phyloP scores from a whole-genome alignment of 768 basidiomycete genomes.

The Infundibulicybe gibba region DNA sequence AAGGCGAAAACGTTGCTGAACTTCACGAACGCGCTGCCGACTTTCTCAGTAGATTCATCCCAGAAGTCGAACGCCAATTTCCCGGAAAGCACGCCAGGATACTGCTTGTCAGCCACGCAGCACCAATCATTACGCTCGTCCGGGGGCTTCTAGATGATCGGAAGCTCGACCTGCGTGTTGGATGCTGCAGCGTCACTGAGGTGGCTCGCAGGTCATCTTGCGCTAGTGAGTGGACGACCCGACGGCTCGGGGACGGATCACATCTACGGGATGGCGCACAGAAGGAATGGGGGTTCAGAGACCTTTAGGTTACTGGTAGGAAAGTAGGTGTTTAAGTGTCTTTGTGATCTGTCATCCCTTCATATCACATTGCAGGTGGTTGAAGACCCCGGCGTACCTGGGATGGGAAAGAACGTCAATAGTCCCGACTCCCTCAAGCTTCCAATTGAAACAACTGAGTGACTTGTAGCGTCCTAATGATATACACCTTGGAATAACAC shows the following conservation, averaged over 20 bases:
- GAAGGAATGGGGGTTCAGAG: slow-evolving; percentile 82
- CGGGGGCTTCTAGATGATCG: slow-evolving; percentile 54
- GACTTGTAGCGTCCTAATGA: too few relatives aligned
- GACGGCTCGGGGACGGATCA: slow-evolving; percentile 47
- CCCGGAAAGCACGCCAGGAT: slow-evolving; percentile 42
- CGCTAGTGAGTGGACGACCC: slow-evolving; percentile 39
- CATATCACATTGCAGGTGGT: slow-evolving; percentile 45
- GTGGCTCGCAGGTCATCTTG: slow-evolving; percentile 30
- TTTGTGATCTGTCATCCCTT: neutral
- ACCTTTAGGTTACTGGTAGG: slow-evolving; percentile 58
- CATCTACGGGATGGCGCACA: slow-evolving; percentile 57
- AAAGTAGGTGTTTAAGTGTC: slow-evolving; percentile 34
- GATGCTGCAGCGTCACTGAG: slow-evolving; percentile 74
- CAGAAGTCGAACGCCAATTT: slow-evolving; percentile 43
- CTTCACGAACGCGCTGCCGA: slow-evolving; percentile 58
- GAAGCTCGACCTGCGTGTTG: slow-evolving; percentile 52
- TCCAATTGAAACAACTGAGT: too few relatives aligned
- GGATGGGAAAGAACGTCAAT: slow-evolving; percentile 56
- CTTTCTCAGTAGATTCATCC: slow-evolving; percentile 48
- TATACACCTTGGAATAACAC: too few relatives aligned
- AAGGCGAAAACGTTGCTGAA: slow-evolving; percentile 63
- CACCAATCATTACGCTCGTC: slow-evolving; percentile 65
- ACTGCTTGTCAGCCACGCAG: slow-evolving; percentile 72
- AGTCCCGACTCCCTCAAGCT: slow-evolving; percentile 53
- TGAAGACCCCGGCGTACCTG: slow-evolving; percentile 64